Evolutionary conservation across 1,284 basidiomycete genomes (phyloP), one percentile per base, ranked within the genome.

Genomic region (Sporisorium sorghi): DNA sequence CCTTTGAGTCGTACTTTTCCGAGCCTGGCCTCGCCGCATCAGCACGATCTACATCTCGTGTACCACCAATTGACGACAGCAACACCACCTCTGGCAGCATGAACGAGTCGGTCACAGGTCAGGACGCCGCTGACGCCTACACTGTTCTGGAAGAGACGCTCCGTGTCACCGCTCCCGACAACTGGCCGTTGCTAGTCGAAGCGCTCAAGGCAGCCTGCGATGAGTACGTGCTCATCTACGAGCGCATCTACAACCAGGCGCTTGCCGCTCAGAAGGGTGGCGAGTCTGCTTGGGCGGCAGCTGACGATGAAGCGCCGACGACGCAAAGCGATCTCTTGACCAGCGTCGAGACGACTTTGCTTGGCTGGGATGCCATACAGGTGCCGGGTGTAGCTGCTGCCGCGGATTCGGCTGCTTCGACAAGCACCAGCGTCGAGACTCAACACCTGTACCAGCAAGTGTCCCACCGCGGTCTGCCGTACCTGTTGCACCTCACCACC

Each of bases 361-460:
- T 75, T 14, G 73, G 64, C 24, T 75, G 73, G 73, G 56, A 63
- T 17, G 44, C 63, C 0, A n/a, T 64, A 10, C 54, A 49, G 12
- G 33, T 53, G n/a, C 59, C 55, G 9, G 30, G 23, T 19, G 19
- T 28, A 14, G 7, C 47, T n/a, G 11, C 35, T 2, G 24, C 47
- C 11, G 3, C 40, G n/a, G n/a, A n/a, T 7, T 32, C 40, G 14
- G n/a, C 48, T n/a, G 11, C 37, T 28, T 26, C 54, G 10, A 4
- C 43, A 17, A 14, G 23, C 15, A 17, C 26, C 12, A 19, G 23
- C n/a, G 19, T 24, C 8, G 55, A 59, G 7, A 30, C 30, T 24
- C 47, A 51, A 24, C 54, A 68, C 26, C 35, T 62, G 15, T 77
- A 79, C 24, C 73, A 71, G 21, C 72, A 66, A 44, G 54, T 76